Evolutionary conservation across 371 early-diverging fungal species (phyloP).

Genomic region (Mortierella sp.): DNA sequence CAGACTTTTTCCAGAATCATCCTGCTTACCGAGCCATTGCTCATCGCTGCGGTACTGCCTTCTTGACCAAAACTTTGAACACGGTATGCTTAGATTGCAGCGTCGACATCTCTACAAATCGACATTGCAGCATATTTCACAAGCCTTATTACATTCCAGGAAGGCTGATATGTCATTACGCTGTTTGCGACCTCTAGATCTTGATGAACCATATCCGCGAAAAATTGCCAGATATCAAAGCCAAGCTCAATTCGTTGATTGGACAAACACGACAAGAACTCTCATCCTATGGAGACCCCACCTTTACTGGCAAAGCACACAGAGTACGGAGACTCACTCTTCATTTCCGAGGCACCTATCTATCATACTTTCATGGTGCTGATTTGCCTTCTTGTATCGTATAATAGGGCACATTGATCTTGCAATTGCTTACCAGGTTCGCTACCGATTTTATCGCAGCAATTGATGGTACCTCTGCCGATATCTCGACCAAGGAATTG

Average conservation of each 20-base stretch:
- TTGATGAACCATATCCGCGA: conserved; percentile 85
- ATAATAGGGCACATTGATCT: conserved; percentile 69
- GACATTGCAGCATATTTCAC: background rate
- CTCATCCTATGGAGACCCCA: conserved; percentile 75
- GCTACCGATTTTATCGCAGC: conserved; percentile 82
- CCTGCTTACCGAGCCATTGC: conserved; percentile 85
- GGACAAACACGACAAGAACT: conserved; percentile 86
- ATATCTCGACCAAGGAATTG: conserved; percentile 92
- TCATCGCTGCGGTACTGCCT: conserved; percentile 86
- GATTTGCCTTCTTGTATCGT: background rate
- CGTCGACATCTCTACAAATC: background rate
- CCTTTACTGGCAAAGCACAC: conserved; percentile 65
- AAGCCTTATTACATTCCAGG: background rate
- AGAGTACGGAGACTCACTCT: conserved; percentile 56
- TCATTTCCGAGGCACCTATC: too few species aligned
- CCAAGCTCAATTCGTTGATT: conserved; percentile 80
- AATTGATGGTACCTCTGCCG: conserved; percentile 84
- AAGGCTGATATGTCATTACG: background rate
- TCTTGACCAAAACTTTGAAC: conserved; percentile 84
- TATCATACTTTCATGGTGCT: too few species aligned
- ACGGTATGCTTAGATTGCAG: conserved; percentile 56
- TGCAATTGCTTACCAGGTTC: conserved; percentile 85
- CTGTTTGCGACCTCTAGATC: too few species aligned
- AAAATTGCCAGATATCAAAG: conserved; percentile 83
- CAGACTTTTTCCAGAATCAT: conserved; percentile 82